A percentile compares a stretch with the other conserved stretches of the same genome.
Evolutionary conservation across 495 filamentous ascomycete species (phyloP).

Genomic region (Annulohypoxylon nitens): DNA sequence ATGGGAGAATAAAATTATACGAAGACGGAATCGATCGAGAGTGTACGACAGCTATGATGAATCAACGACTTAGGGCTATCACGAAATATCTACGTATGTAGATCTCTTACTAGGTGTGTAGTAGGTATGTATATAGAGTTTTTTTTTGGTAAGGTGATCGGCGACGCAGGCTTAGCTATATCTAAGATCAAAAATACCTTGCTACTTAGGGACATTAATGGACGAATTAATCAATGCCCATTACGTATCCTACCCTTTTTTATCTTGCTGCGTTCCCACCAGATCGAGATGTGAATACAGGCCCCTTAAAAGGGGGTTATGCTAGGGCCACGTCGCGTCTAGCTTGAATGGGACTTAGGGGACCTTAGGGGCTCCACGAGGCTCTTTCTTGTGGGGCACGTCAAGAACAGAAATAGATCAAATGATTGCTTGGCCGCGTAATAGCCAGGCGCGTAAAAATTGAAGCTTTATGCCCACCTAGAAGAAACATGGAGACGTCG

Average conservation of each 20-base stretch:
- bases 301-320: neutral
- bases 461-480: neutral
- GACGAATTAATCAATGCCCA: neutral
- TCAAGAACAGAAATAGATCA: conserved; percentile 1
- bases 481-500: neutral
- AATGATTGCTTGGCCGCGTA: conserved; percentile 2
- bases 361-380: neutral
- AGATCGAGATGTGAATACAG: neutral
- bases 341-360: neutral
- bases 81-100: no score
- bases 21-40: no score
- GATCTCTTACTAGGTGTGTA: no score
- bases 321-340: conserved; percentile 1
- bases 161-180: neutral
- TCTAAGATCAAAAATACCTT: neutral
- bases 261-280: neutral
- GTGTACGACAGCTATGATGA: no score
- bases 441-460: neutral
- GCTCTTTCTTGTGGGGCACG: neutral
- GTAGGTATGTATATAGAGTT: no score
- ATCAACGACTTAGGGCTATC: no score
- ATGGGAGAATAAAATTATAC: no score
- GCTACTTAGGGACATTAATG: neutral
- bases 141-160: neutral
- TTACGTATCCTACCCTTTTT: neutral